A percentile compares a stretch with the other conserved stretches of the same genome.
These are phyloP conservation scores for Wickerhamiella shivajii DNA, from an alignment of 805 yeast species.

Conservation along the genomic window DNA sequence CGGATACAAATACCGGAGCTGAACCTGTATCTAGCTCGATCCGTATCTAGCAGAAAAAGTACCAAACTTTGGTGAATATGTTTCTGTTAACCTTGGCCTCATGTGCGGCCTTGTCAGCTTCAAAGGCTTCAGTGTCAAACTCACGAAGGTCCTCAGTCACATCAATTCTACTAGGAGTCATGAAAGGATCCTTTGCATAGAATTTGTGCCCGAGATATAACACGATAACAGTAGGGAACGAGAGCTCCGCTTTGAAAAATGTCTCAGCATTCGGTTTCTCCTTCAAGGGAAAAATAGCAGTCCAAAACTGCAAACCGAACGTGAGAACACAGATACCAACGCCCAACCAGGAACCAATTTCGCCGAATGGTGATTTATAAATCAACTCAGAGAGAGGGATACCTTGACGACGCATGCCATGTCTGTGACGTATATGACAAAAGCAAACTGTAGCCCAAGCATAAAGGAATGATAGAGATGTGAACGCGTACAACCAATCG, in stretches of 20 bases:
- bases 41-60: too few species aligned
- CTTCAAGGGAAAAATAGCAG: slow-evolving; percentile 59
- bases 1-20: too few species aligned
- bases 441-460: slow-evolving; percentile 65
- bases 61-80: too few species aligned
- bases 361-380: slow-evolving; percentile 54
- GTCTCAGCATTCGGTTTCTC: slow-evolving; percentile 22
- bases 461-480: slow-evolving; percentile 60
- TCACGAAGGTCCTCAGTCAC: too few species aligned
- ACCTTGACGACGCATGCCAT: slow-evolving; percentile 48
- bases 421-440: slow-evolving; percentile 53
- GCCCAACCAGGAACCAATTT: slow-evolving; percentile 54
- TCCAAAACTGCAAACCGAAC: slow-evolving; percentile 67
- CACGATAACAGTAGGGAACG: slow-evolving; percentile 25
- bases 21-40: too few species aligned
- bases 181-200: slow-evolving; percentile 5
- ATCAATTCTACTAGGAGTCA: too few species aligned
- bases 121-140: too few species aligned
- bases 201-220: slow-evolving; percentile 16
- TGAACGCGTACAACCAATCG: slow-evolving; percentile 58
- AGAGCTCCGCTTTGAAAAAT: slow-evolving; percentile 42
- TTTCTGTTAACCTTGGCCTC: too few species aligned
- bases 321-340: slow-evolving; percentile 42
- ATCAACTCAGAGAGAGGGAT: slow-evolving; percentile 55
- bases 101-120: too few species aligned